Base-by-base conservation (phyloP, 1,284 basidiomycete species). In the Lentinula novae-zelandiae region DNA sequence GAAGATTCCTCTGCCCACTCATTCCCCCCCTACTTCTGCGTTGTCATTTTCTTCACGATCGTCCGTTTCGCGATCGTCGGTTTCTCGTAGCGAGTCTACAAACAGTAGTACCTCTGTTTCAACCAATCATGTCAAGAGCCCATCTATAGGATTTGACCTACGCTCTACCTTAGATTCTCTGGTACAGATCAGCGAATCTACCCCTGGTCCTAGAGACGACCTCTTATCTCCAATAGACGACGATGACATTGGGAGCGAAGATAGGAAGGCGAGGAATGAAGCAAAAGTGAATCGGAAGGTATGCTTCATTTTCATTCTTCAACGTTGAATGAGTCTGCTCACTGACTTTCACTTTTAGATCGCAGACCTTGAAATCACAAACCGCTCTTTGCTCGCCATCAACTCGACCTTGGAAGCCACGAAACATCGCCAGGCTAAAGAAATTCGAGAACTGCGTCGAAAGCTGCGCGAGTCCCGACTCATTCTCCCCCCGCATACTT, bases 261-360 rank as follows among this genome's bases (percentile, higher is more conserved):
- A 85, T 55, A 78, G 76, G 56, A 83, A 87, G 67, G 79, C 83
- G 58, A 83, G 77, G 66, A 83, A 83, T 6, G 82, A 84, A 66
- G 89, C 90, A 17, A 92, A 91, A 75, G 88, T 89, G 17, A 86
- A 87, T 72, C 82, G 89, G 62, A 92, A 92, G 85, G 89, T 90
- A 64, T 51, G 70, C 67, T 60, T 53, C 36, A n/a, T 48, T 42
- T 27, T 49, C 22, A 42, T 27, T 33, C 48, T 27, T 17, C 9
- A 10, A 22, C 12, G n/a, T 7, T 57, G 31, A 31, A 22, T 34
- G 33, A 27, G 27, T 27, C 27, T 51, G 12, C 1, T 42, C 6
- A 57, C 36, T 59, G 2, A 36, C 20, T 17, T 33, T 20, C 38
- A 6, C 17, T 31, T 44, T 12, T 55, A 93, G 91, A 93, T 93